Evolutionary conservation across 2,329 filamentous ascomycete species (phyloP).

Genomic region (Penicillium sp.): DNA sequence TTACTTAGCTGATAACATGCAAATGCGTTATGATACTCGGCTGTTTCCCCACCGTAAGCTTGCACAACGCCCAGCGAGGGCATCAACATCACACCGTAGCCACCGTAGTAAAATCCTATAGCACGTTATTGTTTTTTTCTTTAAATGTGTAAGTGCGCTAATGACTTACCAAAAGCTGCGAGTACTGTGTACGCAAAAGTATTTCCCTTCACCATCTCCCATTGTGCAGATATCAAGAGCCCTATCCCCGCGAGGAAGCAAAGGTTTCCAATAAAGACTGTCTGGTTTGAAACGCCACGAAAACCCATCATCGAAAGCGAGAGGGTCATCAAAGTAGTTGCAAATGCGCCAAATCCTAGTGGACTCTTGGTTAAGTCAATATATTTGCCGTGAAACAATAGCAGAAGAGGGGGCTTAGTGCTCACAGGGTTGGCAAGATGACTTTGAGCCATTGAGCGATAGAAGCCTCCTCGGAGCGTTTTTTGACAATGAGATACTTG

Average conservation of each 20-base stretch:
- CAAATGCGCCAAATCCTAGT: slow-evolving; percentile 3
- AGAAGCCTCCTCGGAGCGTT: neutral
- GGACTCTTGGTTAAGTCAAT: neutral
- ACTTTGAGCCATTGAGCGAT: neutral
- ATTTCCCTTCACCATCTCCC: slow-evolving; percentile 11
- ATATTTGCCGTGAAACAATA: too few relatives aligned
- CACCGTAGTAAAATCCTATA: slow-evolving; percentile 6
- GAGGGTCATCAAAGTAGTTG: slow-evolving; percentile 6
- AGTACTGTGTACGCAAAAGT: slow-evolving; percentile 10
- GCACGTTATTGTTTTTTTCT: too few relatives aligned
- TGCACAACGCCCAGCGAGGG: slow-evolving; percentile 3
- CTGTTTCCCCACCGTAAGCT: slow-evolving; percentile 1
- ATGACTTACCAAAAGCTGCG: neutral
- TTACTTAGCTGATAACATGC: slow-evolving; percentile 4
- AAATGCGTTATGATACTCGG: slow-evolving; percentile 7
- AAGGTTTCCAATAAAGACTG: slow-evolving; percentile 7
- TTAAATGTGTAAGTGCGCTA: too few relatives aligned
- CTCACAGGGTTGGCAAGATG: neutral
- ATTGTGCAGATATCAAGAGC: slow-evolving; percentile 10
- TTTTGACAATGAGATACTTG: neutral
- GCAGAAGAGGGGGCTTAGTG: neutral
- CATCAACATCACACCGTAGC: slow-evolving; percentile 5
- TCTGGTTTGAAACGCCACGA: neutral
- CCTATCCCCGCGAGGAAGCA: slow-evolving; percentile 7
- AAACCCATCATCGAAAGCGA: slow-evolving; percentile 8